Evolutionary conservation across 768 basidiomycete species (phyloP), one percentile per base, ranked within the genome.

Genomic region (Flagelloscypha sp.): DNA sequence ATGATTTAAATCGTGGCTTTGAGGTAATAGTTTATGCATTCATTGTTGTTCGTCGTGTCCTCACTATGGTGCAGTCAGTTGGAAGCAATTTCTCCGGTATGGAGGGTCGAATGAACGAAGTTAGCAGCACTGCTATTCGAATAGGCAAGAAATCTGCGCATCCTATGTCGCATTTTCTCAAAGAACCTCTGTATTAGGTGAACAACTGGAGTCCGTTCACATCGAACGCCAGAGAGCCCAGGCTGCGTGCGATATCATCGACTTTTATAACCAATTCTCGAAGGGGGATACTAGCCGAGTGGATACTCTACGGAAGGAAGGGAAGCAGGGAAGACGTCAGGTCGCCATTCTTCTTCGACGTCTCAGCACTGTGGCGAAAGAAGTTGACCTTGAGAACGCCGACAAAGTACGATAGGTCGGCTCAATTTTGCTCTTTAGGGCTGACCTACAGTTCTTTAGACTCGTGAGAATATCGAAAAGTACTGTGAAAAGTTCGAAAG

Each of bases 401-500:
- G 88, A 90, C 23, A 77, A 80, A 65, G 89, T 89, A 47, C 24
- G 61, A 44, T 31, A 2, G 15, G 18, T 20, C 24, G 7, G 13
- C 13, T 35, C n/a, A 4, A 20, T 23, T 20, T 11, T 21, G 35
- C 18, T 39, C n/a, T 8, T 27, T 3, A 16, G n/a, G 36, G 24
- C 32, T 24, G 15, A 15, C 7, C 4, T 6, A 45, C 16, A 17
- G 6, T 23, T 9, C 11, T 8, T 3, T 49, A 93, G 83, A 90
- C 92, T 2, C 68, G 86, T 42, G 92, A 95, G 54, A 81, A 70
- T 39, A 90, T 99, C 41, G 94, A 98, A 49, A 85, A 84, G 53
- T 98, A 97, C 48, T 95, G 95, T 62, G 95, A 99, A 62, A 88
- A 84, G 57, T 98, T 98, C 45, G 95, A 99, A 59, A 98, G 94